phyloP scores from a whole-genome alignment of 768 basidiomycete genomes.

The Suillus decipiens region DNA sequence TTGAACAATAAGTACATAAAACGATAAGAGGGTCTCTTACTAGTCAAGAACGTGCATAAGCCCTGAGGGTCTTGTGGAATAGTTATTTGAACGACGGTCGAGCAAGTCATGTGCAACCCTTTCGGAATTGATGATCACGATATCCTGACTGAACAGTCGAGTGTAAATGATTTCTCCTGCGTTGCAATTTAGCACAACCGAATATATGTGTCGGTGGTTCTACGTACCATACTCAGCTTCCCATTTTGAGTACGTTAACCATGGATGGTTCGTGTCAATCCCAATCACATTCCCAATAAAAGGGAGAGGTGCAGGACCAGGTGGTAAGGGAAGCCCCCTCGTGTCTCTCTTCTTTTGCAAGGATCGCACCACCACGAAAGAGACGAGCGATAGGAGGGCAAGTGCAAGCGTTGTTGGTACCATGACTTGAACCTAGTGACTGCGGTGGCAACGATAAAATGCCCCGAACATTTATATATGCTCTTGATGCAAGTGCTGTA shows the following conservation, averaged over 20 bases:
- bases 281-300: constrained; percentile 23
- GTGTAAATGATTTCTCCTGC: constrained; percentile 26
- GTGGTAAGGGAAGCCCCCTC: constrained; percentile 18
- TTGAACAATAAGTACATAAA: neutral
- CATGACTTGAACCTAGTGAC: neutral
- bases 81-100: constrained; percentile 23
- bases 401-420: neutral
- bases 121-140: constrained; percentile 30
- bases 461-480: constrained; percentile 2
- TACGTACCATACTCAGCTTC: constrained; percentile 22
- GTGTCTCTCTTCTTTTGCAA: constrained; percentile 16
- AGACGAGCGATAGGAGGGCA: constrained; percentile 14
- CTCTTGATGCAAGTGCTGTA: neutral
- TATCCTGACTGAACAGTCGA: constrained; percentile 25
- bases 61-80: constrained; percentile 25
- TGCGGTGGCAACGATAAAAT: neutral
- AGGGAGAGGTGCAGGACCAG: constrained; percentile 25
- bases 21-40: constrained; percentile 11
- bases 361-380: constrained; percentile 10
- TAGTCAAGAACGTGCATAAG: constrained; percentile 20
- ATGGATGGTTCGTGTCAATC: constrained; percentile 22
- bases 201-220: neutral
- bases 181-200: neutral
- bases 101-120: constrained; percentile 27
- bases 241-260: constrained; percentile 25